Conservation (phyloP, 768 basidiomycete genomes). For the Vararia minispora region DNA sequence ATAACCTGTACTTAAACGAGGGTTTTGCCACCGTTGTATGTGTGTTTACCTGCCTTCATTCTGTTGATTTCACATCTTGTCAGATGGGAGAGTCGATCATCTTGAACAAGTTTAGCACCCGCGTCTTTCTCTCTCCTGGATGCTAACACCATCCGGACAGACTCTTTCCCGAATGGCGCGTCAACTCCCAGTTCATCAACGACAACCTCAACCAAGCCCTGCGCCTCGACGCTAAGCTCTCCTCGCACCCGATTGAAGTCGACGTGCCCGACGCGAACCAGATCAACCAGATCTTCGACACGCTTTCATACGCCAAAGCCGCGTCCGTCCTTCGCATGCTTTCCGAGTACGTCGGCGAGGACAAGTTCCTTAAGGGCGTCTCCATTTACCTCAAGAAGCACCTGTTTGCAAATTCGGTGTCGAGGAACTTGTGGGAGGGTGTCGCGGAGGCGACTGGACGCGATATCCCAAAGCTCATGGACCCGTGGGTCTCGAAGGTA, state of each 20-base stretch:
- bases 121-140: neutral
- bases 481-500: slow-evolving; percentile 84
- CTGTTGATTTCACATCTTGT: neutral
- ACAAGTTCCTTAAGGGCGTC: slow-evolving; percentile 77
- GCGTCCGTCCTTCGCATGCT: slow-evolving; percentile 93
- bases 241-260: slow-evolving; percentile 90
- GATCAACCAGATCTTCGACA: slow-evolving; percentile 86
- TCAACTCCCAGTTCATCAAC: slow-evolving; percentile 74
- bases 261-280: slow-evolving; percentile 79
- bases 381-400: slow-evolving; percentile 87
- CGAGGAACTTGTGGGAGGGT: slow-evolving; percentile 81
- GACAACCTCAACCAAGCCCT: slow-evolving; percentile 68
- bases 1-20: slow-evolving; percentile 75
- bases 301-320: slow-evolving; percentile 78
- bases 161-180: slow-evolving; percentile 80
- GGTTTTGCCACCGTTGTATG: slow-evolving; percentile 77
- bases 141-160: slow-evolving; percentile 22
- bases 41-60: slow-evolving; percentile 4
- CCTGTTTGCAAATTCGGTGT: slow-evolving; percentile 75
- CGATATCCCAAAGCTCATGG: slow-evolving; percentile 74
- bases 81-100: slow-evolving; percentile 41
- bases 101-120: slow-evolving; percentile 1
- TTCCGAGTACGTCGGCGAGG: slow-evolving; percentile 78
- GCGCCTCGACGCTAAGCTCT: slow-evolving; percentile 69
- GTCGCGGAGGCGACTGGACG: slow-evolving; percentile 64